Evolutionary conservation across 2,329 filamentous ascomycete species (phyloP).

Genomic region (Talaromyces atroroseus): DNA sequence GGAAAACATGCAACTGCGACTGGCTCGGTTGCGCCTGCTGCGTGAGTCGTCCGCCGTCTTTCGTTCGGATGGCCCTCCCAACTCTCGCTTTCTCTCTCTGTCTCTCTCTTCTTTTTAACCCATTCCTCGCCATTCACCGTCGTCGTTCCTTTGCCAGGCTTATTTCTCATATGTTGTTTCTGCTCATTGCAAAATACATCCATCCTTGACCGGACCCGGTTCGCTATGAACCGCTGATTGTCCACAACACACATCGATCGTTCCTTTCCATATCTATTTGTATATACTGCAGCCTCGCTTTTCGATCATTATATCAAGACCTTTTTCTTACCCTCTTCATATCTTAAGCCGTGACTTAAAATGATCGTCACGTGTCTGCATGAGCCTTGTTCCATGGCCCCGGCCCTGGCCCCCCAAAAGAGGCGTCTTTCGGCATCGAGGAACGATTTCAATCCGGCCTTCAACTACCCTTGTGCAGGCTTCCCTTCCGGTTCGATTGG

Average conservation of each 20-base stretch:
- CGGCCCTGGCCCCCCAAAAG: neutral
- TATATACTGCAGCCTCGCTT: neutral
- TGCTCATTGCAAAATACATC: neutral
- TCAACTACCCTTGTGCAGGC: neutral
- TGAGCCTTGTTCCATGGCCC: neutral
- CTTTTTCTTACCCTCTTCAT: neutral
- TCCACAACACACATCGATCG: neutral
- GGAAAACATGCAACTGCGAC: neutral
- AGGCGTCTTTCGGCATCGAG: constrained; percentile 4
- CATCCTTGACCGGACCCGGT: neutral
- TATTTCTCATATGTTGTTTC: neutral
- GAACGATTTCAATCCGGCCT: neutral
- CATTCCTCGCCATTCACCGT: neutral
- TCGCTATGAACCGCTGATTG: neutral
- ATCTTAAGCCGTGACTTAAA: neutral
- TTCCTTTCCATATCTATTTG: constrained; percentile 1
- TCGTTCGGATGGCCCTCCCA: neutral
- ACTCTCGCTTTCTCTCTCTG: neutral
- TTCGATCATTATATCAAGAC: neutral
- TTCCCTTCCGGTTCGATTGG: constrained; percentile 4
- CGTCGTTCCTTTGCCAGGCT: neutral
- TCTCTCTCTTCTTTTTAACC: neutral
- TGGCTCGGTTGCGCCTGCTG: neutral
- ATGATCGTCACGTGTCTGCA: constrained; percentile 4
- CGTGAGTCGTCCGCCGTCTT: neutral